Evolutionary conservation across 495 filamentous ascomycete species (phyloP), one percentile per base, ranked within the genome.

Genomic region (Talaromyces ruber): DNA sequence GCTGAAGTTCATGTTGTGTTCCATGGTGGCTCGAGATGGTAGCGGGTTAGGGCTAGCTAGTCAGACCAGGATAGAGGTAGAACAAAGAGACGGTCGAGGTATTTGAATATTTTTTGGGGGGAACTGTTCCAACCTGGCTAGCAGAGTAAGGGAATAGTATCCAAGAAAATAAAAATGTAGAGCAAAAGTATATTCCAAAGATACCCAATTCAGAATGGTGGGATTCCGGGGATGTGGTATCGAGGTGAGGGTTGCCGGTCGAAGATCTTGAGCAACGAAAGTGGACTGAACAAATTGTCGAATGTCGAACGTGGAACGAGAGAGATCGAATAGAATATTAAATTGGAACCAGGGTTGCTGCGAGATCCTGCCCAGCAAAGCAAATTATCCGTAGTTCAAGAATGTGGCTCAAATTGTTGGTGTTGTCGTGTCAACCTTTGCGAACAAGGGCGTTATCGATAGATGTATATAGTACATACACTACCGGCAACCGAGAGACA

Each of bases 401-500:
- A 64, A 64, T 63, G 62, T 54, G 34, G 62, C 58, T 50, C 58
- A 52, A 45, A 58, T 63, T 59, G 72, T 67, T 65, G 65, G 66
- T 66, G 75, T 79, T 77, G 76, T 79, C 75, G 72, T 74, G 76
- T 79, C 74, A 79, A 79, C 75, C 65, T 68, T 61, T 65, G 65
- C 18, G 50, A 37, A 45, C 51, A 58, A 58, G 28, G 34, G 61
- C 18, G 32, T 59, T 63, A 50, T 58, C 45, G 61, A 58, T 58
- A 58, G n/a, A 26, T 54, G 26, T 25, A 54, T 54, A 54, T n/a
- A n/a, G n/a, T n/a, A n/a, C n/a, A n/a, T n/a, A 24, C n/a, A 21
- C 34, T 39, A 39, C 43, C 43, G 9, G 18, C 12, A 55, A 21
- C 26, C 22, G 29, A 53, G 22, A 18, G 50, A 28, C 21, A 14